Percentiles rank a stretch among this genome's conserved stretches.
These are phyloP conservation scores for Heliocybe sulcata DNA, from an alignment of 1,284 basidiomycete species.

Conservation along the genomic window DNA sequence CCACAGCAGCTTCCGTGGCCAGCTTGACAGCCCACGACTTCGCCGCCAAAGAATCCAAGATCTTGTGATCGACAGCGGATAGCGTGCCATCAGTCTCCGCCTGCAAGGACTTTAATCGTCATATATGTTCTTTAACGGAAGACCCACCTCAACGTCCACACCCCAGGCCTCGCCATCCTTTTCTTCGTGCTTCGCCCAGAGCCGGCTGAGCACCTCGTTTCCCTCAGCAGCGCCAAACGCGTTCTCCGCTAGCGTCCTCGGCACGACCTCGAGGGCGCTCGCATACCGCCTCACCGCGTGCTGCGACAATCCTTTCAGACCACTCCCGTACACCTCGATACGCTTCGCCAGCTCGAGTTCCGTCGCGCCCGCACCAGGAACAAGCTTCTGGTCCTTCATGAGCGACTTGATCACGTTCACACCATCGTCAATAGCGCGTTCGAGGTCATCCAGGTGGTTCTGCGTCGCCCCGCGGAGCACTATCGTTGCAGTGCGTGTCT, in stretches of 20 bases:
- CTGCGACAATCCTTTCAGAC: conserved; percentile 87
- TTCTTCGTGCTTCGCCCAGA: conserved; percentile 87
- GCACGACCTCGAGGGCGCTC: conserved; percentile 87
- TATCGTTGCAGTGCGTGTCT: conserved; percentile 85
- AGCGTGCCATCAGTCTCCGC: conserved; percentile 74
- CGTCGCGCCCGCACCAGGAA: conserved; percentile 92
- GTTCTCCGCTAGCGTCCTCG: conserved; percentile 93
- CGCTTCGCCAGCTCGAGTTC: conserved; percentile 88
- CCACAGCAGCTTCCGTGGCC: conserved; percentile 90
- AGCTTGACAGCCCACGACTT: conserved; percentile 88
- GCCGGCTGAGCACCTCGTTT: conserved; percentile 83
- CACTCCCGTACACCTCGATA: conserved; percentile 83
- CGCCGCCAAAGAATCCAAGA: conserved; percentile 81
- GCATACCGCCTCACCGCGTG: conserved; percentile 93
- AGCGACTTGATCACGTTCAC: conserved; percentile 95
- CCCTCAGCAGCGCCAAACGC: conserved; percentile 86
- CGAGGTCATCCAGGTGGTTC: conserved; percentile 90
- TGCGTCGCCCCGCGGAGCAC: conserved; percentile 96
- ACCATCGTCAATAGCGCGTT: conserved; percentile 95
- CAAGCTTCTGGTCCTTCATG: conserved; percentile 84
- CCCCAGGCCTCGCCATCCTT: conserved; percentile 71
- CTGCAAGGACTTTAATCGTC: conserved; percentile 17
- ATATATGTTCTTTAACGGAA: conserved; percentile 1
- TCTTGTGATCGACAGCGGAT: conserved; percentile 51
- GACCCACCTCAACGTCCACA: conserved; percentile 84